phyloP scores from a whole-genome alignment of 805 yeast species.

The Saccharomycopsis sp. region DNA sequence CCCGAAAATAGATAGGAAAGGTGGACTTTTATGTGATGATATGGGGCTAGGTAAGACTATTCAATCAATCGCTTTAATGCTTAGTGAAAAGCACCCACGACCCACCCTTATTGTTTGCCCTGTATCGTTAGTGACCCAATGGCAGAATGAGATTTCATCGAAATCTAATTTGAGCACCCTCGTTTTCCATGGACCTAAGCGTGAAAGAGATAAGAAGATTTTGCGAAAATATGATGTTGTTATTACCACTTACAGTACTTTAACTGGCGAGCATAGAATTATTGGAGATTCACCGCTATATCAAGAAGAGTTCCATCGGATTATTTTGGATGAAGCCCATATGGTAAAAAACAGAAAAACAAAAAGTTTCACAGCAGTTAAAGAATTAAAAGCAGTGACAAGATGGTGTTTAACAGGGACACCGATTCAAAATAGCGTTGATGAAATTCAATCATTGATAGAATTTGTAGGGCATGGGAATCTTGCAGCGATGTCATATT shows the following conservation, averaged over 20 bases:
- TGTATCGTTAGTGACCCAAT: conserved; percentile 63
- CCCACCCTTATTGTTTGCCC: conserved; percentile 66
- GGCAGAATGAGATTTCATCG: conserved; percentile 61
- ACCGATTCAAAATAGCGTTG: conserved; percentile 49
- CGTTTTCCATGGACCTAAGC: conserved; percentile 45
- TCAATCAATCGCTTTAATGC: conserved; percentile 59
- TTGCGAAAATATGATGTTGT: conserved; percentile 51
- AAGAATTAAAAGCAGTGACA: conserved; percentile 32
- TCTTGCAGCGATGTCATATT: not conserved
- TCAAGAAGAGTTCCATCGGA: conserved; percentile 32
- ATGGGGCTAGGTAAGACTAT: conserved; percentile 90
- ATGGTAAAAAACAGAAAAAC: conserved; percentile 45
- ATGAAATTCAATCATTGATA: conserved; percentile 45
- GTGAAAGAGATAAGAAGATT: conserved; percentile 32
- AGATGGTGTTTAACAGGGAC: conserved; percentile 63
- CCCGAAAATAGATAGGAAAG: conserved; percentile 28
- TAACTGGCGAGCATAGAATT: conserved; percentile 29
- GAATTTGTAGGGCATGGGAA: conserved; percentile 32
- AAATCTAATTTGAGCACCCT: conserved; percentile 39
- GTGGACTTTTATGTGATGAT: conserved; percentile 75
- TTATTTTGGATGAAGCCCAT: conserved; percentile 60
- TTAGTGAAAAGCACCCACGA: conserved; percentile 27
- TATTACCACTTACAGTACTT: conserved; percentile 60
- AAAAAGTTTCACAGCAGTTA: conserved; percentile 38
- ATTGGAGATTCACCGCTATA: conserved; percentile 26